Evolutionary conservation across 2,329 filamentous ascomycete genomes (phyloP).

Genomic region (Clarireedia monteithiana): DNA sequence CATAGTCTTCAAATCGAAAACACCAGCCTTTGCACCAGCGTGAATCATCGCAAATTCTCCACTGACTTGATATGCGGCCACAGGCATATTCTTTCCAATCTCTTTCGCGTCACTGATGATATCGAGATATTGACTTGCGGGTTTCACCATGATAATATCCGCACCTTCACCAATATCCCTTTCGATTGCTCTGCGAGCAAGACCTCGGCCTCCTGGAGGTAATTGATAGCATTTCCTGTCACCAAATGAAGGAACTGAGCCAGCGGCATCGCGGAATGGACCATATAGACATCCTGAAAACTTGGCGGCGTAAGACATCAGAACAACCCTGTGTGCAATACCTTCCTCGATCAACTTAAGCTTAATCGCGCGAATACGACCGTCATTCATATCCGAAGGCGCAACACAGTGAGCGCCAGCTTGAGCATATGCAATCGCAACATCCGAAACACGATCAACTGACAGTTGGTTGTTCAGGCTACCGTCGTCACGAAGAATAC

Average conservation of each 20-base stretch:
- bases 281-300: constrained; percentile 96
- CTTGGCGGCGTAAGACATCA: constrained; percentile 98
- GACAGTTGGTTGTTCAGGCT: constrained; percentile 88
- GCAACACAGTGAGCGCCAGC: constrained; percentile 96
- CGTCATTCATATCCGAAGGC: constrained; percentile 98
- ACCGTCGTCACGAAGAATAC: constrained; percentile 88
- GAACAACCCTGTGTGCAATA: constrained; percentile 79
- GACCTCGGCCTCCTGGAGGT: constrained; percentile 81
- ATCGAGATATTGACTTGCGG: constrained; percentile 89
- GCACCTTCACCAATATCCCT: constrained; percentile 90
- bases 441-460: constrained; percentile 89
- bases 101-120: constrained; percentile 98
- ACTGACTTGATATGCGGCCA: constrained; percentile 94
- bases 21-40: constrained; percentile 87
- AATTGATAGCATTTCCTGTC: constrained; percentile 97
- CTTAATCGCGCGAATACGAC: constrained; percentile 94
- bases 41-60: constrained; percentile 98
- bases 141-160: constrained; percentile 99
- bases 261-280: constrained; percentile 93
- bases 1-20: constrained; percentile 92
- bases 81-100: constrained; percentile 79
- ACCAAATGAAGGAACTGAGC: constrained; percentile 83
- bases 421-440: constrained; percentile 95
- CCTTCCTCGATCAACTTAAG: constrained; percentile 93
- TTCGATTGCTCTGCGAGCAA: constrained; percentile 82